phyloP scores from a whole-genome alignment of 768 basidiomycete genomes.

The Trametes villosa region DNA sequence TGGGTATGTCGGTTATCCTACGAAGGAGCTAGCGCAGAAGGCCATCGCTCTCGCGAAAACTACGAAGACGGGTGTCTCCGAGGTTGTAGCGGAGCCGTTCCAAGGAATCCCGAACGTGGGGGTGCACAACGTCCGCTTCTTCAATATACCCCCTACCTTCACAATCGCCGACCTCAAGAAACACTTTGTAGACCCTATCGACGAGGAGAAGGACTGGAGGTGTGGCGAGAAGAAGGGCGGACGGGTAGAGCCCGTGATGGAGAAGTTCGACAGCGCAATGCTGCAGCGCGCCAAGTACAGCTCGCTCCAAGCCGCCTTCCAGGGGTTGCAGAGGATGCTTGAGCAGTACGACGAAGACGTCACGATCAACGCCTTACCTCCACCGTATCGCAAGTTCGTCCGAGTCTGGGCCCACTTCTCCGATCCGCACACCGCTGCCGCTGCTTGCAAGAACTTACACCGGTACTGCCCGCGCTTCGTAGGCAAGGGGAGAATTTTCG shows the following conservation, averaged over 20 bases:
- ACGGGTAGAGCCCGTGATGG: not conserved
- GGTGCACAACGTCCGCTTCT: slow-evolving; percentile 62
- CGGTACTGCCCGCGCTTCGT: slow-evolving; percentile 48
- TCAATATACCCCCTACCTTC: slow-evolving; percentile 52
- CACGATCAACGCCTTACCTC: slow-evolving; percentile 50
- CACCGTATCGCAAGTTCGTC: slow-evolving; percentile 54
- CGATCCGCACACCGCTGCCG: slow-evolving; percentile 53
- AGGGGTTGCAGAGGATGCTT: slow-evolving; percentile 42
- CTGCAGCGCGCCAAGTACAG: slow-evolving; percentile 53
- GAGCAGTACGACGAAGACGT: slow-evolving; percentile 43
- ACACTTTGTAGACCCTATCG: slow-evolving; percentile 3
- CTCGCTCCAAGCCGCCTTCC: slow-evolving; percentile 40
- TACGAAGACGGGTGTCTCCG: slow-evolving; percentile 41
- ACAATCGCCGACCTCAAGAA: slow-evolving; percentile 43
- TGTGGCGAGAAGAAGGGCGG: not conserved
- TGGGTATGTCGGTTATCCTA: slow-evolving; percentile 68
- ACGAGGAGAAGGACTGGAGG: not conserved
- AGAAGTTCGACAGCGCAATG: slow-evolving; percentile 51
- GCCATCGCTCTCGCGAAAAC: slow-evolving; percentile 52
- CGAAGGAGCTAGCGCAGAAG: slow-evolving; percentile 48
- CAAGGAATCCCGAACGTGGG: slow-evolving; percentile 62
- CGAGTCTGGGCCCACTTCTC: slow-evolving; percentile 62
- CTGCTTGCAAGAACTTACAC: slow-evolving; percentile 53
- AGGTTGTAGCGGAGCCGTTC: slow-evolving; percentile 54
- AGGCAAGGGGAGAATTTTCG: slow-evolving; percentile 51